Evolutionary conservation across 306 rosid species (phyloP).

Genomic region (Herpetospermum pedunculosum): DNA sequence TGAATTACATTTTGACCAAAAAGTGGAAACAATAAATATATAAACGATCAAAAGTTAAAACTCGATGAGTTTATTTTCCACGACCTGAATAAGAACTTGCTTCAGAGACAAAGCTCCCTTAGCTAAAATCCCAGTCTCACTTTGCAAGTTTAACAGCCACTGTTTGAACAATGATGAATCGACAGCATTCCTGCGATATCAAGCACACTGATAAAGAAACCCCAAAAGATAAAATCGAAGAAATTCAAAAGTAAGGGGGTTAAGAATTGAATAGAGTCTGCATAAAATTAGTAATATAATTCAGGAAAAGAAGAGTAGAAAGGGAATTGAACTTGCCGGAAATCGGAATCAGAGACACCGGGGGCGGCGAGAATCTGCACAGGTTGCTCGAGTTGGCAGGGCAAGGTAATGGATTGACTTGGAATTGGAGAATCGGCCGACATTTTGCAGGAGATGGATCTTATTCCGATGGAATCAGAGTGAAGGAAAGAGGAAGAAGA

Average conservation of each 20-base stretch:
- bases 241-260: neutral
- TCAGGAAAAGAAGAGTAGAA: neutral
- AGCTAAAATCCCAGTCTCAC: conserved; percentile 59
- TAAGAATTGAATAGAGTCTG: neutral
- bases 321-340: conserved; percentile 32
- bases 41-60: too few species aligned
- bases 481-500: neutral
- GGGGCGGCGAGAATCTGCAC: conserved; percentile 66
- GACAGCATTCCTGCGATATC: conserved; percentile 57
- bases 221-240: neutral
- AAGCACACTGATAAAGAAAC: neutral
- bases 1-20: neutral
- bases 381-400: conserved; percentile 39
- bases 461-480: conserved; percentile 10
- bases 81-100: conserved; percentile 76
- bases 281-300: neutral
- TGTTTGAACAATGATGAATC: conserved; percentile 74
- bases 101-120: conserved; percentile 43
- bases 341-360: conserved; percentile 53
- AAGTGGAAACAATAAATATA: neutral
- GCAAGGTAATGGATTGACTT: conserved; percentile 46
- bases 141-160: conserved; percentile 70
- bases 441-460: conserved; percentile 37
- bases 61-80: neutral
- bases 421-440: conserved; percentile 35